Evolutionary conservation across 768 basidiomycete genomes (phyloP).

Genomic region (Mrakia hoshinonis): DNA sequence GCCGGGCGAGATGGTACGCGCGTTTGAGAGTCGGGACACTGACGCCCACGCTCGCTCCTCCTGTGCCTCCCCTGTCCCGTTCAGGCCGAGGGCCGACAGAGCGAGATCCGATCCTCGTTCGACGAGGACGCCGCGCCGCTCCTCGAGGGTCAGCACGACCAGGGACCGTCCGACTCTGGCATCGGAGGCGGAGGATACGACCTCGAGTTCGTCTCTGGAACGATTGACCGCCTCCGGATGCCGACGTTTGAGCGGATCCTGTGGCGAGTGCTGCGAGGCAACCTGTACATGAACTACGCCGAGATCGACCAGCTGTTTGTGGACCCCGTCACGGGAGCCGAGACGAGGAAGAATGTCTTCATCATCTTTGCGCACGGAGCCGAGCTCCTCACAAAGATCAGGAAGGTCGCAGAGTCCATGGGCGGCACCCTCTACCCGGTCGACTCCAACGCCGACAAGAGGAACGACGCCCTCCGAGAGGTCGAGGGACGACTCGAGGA

Average conservation of each 20-base stretch:
- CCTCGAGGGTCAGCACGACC: constrained; percentile 59
- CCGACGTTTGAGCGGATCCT: constrained; percentile 93
- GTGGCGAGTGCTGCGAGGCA: constrained; percentile 95
- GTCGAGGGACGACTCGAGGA: constrained; percentile 85
- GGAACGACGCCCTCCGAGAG: constrained; percentile 78
- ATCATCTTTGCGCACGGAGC: constrained; percentile 98
- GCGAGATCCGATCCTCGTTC: constrained; percentile 75
- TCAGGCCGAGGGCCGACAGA: constrained; percentile 70
- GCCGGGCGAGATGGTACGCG: too few relatives aligned
- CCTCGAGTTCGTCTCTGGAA: constrained; percentile 95
- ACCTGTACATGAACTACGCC: constrained; percentile 58
- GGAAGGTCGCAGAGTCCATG: constrained; percentile 98
- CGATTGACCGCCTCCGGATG: constrained; percentile 83
- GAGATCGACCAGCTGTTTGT: constrained; percentile 89
- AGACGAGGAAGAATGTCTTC: constrained; percentile 95
- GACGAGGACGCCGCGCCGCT: constrained; percentile 75
- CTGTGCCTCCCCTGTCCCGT: background rate
- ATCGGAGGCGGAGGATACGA: constrained; percentile 50
- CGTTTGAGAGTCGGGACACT: too few relatives aligned
- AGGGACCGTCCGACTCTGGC: constrained; percentile 38
- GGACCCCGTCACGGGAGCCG: constrained; percentile 69
- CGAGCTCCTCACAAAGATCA: constrained; percentile 85
- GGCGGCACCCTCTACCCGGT: constrained; percentile 94
- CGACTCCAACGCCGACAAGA: constrained; percentile 86
- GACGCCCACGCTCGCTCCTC: too few relatives aligned